Conservation (phyloP, 1,284 basidiomycete species). For the Heterobasidion occidentale region DNA sequence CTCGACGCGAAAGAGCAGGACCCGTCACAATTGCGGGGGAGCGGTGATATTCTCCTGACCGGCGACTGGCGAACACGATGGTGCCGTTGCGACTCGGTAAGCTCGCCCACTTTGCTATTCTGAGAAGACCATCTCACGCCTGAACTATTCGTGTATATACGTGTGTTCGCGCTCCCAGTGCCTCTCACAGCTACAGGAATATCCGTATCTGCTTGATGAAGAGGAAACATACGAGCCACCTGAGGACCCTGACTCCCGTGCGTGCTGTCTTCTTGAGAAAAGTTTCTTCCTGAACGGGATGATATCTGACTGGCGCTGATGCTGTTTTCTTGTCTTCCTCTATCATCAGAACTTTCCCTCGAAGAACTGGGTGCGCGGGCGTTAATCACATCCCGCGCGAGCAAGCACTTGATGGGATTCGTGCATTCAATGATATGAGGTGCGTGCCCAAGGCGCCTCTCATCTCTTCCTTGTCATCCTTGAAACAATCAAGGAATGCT, state of each 20-base stretch:
- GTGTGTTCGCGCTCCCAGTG: conserved; percentile 34
- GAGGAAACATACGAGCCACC: conserved; percentile 79
- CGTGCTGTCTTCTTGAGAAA: conserved; percentile 5
- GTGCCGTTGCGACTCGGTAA: conserved; percentile 60
- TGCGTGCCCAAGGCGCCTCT: conserved; percentile 16
- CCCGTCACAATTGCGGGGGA: conserved; percentile 23
- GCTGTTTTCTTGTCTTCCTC: background rate
- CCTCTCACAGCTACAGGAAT: conserved; percentile 36
- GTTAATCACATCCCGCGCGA: conserved; percentile 62
- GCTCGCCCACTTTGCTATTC: conserved; percentile 15
- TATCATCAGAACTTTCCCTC: conserved; percentile 49
- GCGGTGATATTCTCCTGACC: conserved; percentile 66
- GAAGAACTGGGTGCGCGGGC: conserved; percentile 78
- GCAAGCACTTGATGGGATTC: conserved; percentile 69
- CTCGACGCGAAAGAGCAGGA: background rate
- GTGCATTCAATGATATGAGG: conserved; percentile 76
- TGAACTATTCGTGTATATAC: background rate
- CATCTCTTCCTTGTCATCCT: background rate
- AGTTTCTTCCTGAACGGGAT: background rate
- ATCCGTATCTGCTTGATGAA: conserved; percentile 60
- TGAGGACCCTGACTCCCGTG: conserved; percentile 74
- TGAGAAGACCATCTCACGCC: conserved; percentile 1
- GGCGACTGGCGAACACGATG: conserved; percentile 65
- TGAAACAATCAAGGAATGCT: too few relatives aligned
- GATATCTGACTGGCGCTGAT: background rate